Conservation (phyloP, 441 rosid genomes). For the Erodium chrysanthum region DNA sequence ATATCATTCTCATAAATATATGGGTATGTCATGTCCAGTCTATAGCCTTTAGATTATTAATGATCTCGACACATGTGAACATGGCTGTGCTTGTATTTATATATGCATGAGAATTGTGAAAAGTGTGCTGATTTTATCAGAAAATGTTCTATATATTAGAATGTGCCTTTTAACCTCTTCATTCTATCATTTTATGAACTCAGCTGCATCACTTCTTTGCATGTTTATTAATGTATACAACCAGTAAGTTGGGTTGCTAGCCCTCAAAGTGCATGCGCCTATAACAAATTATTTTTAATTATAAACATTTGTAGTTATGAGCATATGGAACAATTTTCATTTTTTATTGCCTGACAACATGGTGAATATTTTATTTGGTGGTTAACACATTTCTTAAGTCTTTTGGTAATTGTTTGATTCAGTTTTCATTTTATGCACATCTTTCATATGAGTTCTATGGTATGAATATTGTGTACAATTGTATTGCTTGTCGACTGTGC, state of each 20-base stretch:
- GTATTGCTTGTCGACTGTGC: neutral
- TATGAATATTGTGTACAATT: neutral
- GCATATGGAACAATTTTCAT: neutral
- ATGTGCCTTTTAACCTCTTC: neutral
- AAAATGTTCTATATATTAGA: neutral
- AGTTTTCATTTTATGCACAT: neutral
- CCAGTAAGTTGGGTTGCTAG: neutral
- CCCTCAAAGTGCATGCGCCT: neutral
- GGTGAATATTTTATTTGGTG: neutral
- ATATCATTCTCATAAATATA: neutral
- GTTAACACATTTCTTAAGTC: neutral
- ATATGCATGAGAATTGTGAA: neutral
- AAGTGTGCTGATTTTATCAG: neutral
- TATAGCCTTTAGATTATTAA: neutral
- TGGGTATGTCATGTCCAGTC: neutral
- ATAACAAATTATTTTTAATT: neutral
- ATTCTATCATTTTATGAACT: neutral
- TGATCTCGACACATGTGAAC: neutral
- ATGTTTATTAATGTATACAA: neutral
- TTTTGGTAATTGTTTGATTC: neutral
- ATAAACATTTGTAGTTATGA: neutral
- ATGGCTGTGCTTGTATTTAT: neutral
- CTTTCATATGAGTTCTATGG: neutral
- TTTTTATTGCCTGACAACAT: neutral
- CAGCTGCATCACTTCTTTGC: neutral